A percentile compares a stretch with the other conserved stretches of the same genome.
phyloP scores from a whole-genome alignment of 345 rosid species.

The Populus euphratica region DNA sequence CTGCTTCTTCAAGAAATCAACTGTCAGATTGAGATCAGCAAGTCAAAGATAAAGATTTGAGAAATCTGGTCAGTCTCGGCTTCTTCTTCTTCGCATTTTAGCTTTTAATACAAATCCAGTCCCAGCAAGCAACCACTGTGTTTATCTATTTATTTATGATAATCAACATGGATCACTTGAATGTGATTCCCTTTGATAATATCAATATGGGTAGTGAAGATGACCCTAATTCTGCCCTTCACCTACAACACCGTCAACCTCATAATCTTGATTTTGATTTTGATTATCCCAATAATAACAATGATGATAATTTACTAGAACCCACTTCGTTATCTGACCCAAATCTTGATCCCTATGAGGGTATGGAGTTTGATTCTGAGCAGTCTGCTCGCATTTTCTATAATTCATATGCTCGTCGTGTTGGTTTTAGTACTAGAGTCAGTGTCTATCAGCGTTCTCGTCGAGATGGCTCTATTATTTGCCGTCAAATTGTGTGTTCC shows the following conservation, averaged over 20 bases:
- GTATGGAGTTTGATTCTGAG: slow-evolving; percentile 49
- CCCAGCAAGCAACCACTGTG: not conserved
- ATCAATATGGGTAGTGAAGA: not conserved
- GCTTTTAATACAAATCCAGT: not conserved
- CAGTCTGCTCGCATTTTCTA: slow-evolving; percentile 43
- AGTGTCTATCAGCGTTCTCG: slow-evolving; percentile 40
- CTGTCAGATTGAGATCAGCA: not conserved
- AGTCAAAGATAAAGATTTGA: not conserved
- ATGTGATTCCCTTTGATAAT: slow-evolving; percentile 5
- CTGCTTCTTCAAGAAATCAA: not conserved
- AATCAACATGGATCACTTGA: not conserved
- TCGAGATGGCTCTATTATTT: slow-evolving; percentile 39
- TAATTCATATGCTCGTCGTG: slow-evolving; percentile 43
- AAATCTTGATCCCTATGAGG: slow-evolving; percentile 36
- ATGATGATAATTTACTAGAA: not conserved
- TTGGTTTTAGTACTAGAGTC: slow-evolving; percentile 43
- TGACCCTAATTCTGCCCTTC: not conserved
- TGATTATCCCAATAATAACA: not conserved
- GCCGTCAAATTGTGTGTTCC: slow-evolving; percentile 44
- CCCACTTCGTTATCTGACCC: slow-evolving; percentile 11
- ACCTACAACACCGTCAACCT: not conserved
- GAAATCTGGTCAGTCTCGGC: not conserved
- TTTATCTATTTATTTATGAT: not conserved
- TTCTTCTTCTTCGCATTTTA: not conserved
- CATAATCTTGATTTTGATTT: slow-evolving; percentile 2